Evolutionary conservation across 1,139 yeast species (phyloP), one percentile per base, ranked within the genome.

Genomic region (Magnusiomyces fungicola): DNA sequence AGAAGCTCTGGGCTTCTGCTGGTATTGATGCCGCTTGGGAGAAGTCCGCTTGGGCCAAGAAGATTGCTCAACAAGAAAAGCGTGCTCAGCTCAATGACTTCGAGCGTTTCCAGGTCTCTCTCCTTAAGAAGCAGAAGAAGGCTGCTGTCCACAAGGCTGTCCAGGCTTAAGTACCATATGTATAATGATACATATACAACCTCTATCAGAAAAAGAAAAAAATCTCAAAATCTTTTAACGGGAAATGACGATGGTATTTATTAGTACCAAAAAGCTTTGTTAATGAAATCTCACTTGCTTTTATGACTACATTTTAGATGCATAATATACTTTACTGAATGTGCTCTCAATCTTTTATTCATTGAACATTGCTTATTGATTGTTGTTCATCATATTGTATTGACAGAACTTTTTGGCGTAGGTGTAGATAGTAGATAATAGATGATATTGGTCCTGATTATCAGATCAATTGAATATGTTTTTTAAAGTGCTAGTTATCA

Each of bases 51-150:
- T 89, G 97, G 97, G 97, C 97, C 70, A 87, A 92, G 86, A 89
- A 88, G 81, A 83, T 92, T 69, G 96, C 95, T 70, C 83, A 86
- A 74, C 88, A 85, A 75, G 82, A 85, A 75, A 88, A 83, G 75
- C 87, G 98, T 81, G 75, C 94, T 67, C 78, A 83, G 71, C 84
- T 94, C 73, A 72, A 92, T 65, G 99, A 92, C 78, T 92, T 92
- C 69, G 97, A 92, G 81, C 90, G 99, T 83, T 92, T 92, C 97
- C 97, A 92, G 81, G 98, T 90, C 67, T 73, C 86, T 74, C 94
- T 88, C 66, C 83, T 88, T 74, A 90, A 86, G 86, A 92, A 89
- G 83, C 96, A 90, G 81, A 88, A 88, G 78, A 85, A 92, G 79
- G 83, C 74, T 72, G 89, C 92, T 75, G 90, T 90, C 70, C 86